A percentile compares a stretch with the other conserved stretches of the same genome.
These are phyloP conservation scores for slime mould (Dictyostelium discoideum) DNA, from an alignment of 78 protist species.

Conservation along the genomic window dicty_2.7 NC_007088.5:6076001-6076500, in stretches of 20 bases:
- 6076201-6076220: slow-evolving; percentile 6
- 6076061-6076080: slow-evolving; percentile 31
- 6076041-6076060: slow-evolving; percentile 5
- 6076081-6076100: not conserved
- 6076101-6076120: not conserved
- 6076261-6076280: not conserved
- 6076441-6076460: not conserved
- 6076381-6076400: not conserved
- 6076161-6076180: slow-evolving; percentile 41
- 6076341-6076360: slow-evolving; percentile 36
- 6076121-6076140: not conserved
- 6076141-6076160: slow-evolving; percentile 2
- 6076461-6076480: not conserved
- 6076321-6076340: slow-evolving; percentile 12
- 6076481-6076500: slow-evolving; percentile 29
- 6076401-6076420: not conserved
- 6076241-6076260: slow-evolving; percentile 26
- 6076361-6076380: slow-evolving; percentile 41
- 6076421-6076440: slow-evolving; percentile 47
- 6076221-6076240: slow-evolving; percentile 24
- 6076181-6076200: slow-evolving; percentile 46
- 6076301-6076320: slow-evolving; percentile 38
- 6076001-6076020: not conserved
- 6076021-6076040: not conserved
- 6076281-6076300: not conserved